phyloP scores from a whole-genome alignment of 2,329 filamentous ascomycete species.

The Cladosporium sp. region DNA sequence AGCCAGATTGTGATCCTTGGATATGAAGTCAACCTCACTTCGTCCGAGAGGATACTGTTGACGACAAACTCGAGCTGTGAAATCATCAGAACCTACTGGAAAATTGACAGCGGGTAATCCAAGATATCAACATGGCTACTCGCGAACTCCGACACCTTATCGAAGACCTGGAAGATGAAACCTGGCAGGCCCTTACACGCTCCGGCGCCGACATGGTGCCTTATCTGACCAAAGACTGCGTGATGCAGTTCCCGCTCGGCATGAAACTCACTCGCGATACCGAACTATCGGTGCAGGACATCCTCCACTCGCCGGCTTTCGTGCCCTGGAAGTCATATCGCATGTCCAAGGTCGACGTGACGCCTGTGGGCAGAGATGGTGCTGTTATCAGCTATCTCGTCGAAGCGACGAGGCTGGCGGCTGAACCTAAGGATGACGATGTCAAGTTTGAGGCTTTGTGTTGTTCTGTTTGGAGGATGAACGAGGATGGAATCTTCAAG shows the following conservation, averaged over 20 bases:
- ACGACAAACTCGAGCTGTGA: not conserved
- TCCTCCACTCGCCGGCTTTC: constrained; percentile 31
- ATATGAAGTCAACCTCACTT: not conserved
- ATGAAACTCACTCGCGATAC: constrained; percentile 31
- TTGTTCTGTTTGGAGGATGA: constrained; percentile 31
- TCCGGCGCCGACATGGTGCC: constrained; percentile 29
- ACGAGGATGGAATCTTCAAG: constrained; percentile 27
- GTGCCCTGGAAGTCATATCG: constrained; percentile 33
- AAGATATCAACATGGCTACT: not conserved
- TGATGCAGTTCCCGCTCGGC: constrained; percentile 32
- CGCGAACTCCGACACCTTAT: constrained; percentile 12
- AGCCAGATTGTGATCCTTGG: not conserved
- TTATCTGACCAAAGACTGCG: constrained; percentile 30
- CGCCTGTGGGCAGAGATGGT: constrained; percentile 27
- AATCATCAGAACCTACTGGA: not conserved
- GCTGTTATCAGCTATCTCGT: constrained; percentile 33
- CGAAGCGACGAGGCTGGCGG: constrained; percentile 27
- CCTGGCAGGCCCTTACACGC: constrained; percentile 32
- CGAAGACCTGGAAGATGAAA: constrained; percentile 30
- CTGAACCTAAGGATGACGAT: constrained; percentile 25
- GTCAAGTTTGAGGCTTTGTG: constrained; percentile 34
- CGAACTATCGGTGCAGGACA: constrained; percentile 29
- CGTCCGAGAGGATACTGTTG: not conserved
- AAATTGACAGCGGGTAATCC: not conserved
- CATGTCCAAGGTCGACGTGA: constrained; percentile 32